Percentiles rank a stretch among this genome's conserved stretches.
These are phyloP conservation scores for Cicer pinnatifidum DNA, from an alignment of 306 rosid genomes.

Conservation along the genomic window DNA sequence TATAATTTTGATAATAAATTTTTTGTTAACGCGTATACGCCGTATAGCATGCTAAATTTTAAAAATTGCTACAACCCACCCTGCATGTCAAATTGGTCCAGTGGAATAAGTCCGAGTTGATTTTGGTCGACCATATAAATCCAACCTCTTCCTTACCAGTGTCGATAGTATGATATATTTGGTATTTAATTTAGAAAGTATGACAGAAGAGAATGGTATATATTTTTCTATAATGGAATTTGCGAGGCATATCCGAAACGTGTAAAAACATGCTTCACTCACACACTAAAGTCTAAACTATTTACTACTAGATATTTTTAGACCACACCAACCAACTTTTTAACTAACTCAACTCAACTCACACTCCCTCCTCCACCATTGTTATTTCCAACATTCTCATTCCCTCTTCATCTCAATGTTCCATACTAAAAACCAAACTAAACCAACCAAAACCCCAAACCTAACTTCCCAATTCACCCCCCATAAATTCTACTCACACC, in stretches of 20 bases:
- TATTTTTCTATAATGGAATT: no score
- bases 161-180: no score
- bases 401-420: constrained; percentile 51
- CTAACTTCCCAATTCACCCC: constrained; percentile 57
- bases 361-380: constrained; percentile 1
- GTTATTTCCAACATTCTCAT: constrained; percentile 21
- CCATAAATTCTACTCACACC: constrained; percentile 30
- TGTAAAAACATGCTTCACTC: constrained; percentile 65
- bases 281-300: neutral
- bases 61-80: no score
- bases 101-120: no score
- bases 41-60: no score
- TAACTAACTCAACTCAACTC: constrained; percentile 8
- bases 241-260: constrained; percentile 44
- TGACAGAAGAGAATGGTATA: no score
- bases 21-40: no score
- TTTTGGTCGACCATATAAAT: no score
- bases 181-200: no score
- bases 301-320: neutral
- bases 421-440: constrained; percentile 45
- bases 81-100: no score
- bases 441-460: constrained; percentile 36
- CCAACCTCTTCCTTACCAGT: no score
- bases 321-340: constrained; percentile 27
- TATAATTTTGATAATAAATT: no score